Evolutionary conservation across 2,329 filamentous ascomycete species (phyloP), one percentile per base, ranked within the genome.

Genomic region (Botryotinia globosa): DNA sequence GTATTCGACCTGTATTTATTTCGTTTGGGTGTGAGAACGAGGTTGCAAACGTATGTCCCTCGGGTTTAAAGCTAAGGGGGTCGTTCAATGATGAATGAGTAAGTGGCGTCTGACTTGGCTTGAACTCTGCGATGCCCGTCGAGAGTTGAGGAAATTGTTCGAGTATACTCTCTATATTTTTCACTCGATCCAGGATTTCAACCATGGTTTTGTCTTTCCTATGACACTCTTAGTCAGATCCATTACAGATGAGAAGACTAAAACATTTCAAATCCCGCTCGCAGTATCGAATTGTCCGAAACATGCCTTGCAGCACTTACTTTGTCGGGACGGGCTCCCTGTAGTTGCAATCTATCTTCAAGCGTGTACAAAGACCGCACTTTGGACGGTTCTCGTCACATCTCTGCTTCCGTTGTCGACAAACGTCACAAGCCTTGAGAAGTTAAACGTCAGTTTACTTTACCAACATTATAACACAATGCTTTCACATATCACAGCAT

Each of bases 141-240:
- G 61, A 10, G n/a, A 39, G 25, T 39, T 58, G 56, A 39, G 75
- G 74, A 69, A 77, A 76, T 75, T 80, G 77, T 77, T 90, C 87
- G 75, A 90, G 84, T 79, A 89, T 89, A 70, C 79, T 83, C 78
- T 89, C 87, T 62, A 90, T 81, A 70, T 81, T 83, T 74, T 85
- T 87, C 69, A 90, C 81, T 18, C 85, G 83, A 65, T 89, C 87
- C 44, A 90, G 82, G 70, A 90, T 89, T 77, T 90, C 87, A 59
- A 88, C 84, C 76, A 90, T 82, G 3, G 87, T 90, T 80, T 87
- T 89, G 79, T 90, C 88, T 81, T 90, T 90, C 78, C 87, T 89
- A 77, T 25, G 62, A 56, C 76, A 45, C 59, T 74, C 70, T 74
- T 63, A 76, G 71, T 73, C 54, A 45, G n/a, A 29, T 8, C 29